Evolutionary conservation across 805 yeast species (phyloP).

Genomic region (Cephaloascus albidus): DNA sequence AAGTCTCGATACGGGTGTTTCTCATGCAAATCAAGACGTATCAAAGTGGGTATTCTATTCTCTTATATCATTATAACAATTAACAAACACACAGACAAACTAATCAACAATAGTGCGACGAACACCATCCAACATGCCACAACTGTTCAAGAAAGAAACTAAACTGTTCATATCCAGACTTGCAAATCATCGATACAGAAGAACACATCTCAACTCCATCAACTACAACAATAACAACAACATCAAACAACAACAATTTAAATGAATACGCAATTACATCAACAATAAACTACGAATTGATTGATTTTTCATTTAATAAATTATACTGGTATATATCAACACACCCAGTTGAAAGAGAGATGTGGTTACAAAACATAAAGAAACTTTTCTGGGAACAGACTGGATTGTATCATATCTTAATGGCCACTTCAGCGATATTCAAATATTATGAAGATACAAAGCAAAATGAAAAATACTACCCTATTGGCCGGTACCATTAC

Average conservation of each 20-base stretch:
- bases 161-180: slow-evolving; percentile 1
- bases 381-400: not conserved
- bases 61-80: no score
- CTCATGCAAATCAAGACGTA: not conserved
- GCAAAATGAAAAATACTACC: not conserved
- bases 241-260: no score
- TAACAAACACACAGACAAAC: not conserved
- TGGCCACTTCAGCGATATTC: not conserved
- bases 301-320: not conserved
- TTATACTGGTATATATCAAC: not conserved
- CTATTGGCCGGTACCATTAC: not conserved
- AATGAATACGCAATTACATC: not conserved
- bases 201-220: not conserved
- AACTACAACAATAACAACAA: not conserved
- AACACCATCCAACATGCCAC: not conserved
- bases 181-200: not conserved
- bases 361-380: not conserved
- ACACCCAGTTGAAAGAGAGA: not conserved
- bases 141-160: not conserved
- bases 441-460: not conserved
- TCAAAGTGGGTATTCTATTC: not conserved
- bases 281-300: not conserved
- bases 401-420: not conserved
- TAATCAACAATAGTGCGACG: not conserved
- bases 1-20: not conserved